Base-by-base conservation (phyloP, 2,329 filamentous ascomycete genomes). In the Pseudogymnoascus sp. region DNA sequence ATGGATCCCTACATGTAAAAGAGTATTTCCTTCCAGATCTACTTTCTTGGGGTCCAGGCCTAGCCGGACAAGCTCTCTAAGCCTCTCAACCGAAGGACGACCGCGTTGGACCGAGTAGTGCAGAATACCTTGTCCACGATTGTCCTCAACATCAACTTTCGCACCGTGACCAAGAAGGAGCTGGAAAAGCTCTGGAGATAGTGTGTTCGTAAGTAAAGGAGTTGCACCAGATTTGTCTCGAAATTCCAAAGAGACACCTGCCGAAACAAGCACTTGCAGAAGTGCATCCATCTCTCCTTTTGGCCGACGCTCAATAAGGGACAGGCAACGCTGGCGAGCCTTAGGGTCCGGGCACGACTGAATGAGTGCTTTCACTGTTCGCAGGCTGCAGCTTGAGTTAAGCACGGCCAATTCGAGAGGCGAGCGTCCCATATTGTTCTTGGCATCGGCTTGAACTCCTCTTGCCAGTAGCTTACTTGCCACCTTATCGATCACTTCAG, bases 111-210 rank as follows among this genome's bases (percentile, higher is more conserved):
- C 35, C 35, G 35, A 42, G 33, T 35, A 42, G 55, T 62, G 62
- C 12, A 64, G 63, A 55, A 45, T 63, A 25, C 64, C 66, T 28
- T 49, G 41, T 11, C 63, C 63, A n/a, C 36, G 22, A 11, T 63
- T 61, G 25, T 64, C 62, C 36, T 60, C 60, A 5, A 25, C 35
- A 25, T 64, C 55, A 39, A 63, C 36, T 14, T 25, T 35, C 28
- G 62, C 33, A 11, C 61, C 63, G 7, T 63, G 58, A 19, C 52
- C 61, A 16, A 64, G 45, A 9, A 64, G 41, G 23, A 35, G 30
- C 14, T 62, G 25, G 22, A 62, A 62, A 35, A 55, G 4, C 16
- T 58, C 42, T 36, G 52, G 35, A 11, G 41, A 58, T 23, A 4
- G 19, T 14, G 30, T 38, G 30, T 33, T 62, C n/a, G 19, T 33